Conservation (phyloP, 352 stramenopile species). For the Halophytophthora polymorphica region DNA sequence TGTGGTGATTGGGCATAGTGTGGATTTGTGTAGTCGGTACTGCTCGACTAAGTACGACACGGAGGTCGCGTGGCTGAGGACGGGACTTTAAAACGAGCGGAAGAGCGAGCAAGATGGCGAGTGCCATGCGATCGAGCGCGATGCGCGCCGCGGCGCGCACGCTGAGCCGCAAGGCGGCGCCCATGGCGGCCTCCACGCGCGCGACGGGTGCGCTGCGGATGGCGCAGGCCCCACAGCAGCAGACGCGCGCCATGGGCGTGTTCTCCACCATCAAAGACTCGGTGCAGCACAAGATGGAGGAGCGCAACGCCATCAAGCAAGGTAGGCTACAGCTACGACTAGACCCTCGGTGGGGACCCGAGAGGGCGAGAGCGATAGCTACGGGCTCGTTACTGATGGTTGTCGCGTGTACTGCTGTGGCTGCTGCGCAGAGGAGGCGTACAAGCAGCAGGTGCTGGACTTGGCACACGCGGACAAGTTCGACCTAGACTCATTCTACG, state of each 20-base stretch:
- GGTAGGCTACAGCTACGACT: conserved; percentile 21
- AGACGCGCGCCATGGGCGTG: conserved; percentile 66
- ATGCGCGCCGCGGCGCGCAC: conserved; percentile 33
- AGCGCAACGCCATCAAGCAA: conserved; percentile 79
- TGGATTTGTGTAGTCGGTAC: background rate
- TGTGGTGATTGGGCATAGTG: too few relatives aligned
- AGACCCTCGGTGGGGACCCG: background rate
- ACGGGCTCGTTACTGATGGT: background rate
- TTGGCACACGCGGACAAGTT: conserved; percentile 66
- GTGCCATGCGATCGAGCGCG: conserved; percentile 29
- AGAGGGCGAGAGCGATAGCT: background rate
- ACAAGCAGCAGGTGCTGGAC: conserved; percentile 75
- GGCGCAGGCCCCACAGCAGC: conserved; percentile 12
- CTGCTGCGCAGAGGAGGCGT: conserved; percentile 48
- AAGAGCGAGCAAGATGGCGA: conserved; percentile 39
- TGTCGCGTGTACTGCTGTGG: background rate
- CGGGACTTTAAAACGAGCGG: conserved; percentile 5
- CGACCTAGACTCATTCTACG: conserved; percentile 64
- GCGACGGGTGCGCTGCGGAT: background rate
- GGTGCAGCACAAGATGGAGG: conserved; percentile 72
- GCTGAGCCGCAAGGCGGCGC: conserved; percentile 17
- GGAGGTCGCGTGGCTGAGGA: background rate
- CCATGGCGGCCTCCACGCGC: conserved; percentile 3
- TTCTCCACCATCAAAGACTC: conserved; percentile 73
- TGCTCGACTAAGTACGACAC: background rate